Percentiles rank a stretch among this genome's conserved stretches.
These are phyloP conservation scores for Actinidia polygama DNA, from an alignment of 179 eudicot genomes.

Conservation along the genomic window DNA sequence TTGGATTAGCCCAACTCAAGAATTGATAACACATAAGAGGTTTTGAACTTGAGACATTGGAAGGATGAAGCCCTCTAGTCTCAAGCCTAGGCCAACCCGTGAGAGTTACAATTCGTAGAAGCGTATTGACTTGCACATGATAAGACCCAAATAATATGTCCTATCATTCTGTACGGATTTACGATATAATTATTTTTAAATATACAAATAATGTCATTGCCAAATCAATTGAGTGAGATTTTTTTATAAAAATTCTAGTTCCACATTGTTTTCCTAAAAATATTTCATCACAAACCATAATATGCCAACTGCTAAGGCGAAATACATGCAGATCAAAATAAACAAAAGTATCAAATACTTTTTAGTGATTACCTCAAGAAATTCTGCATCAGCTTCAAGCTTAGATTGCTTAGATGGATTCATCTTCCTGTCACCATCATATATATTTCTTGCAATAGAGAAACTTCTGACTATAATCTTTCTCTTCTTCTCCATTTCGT, in stretches of 20 bases:
- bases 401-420: constrained; percentile 44
- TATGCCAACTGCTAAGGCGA: background rate
- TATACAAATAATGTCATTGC: background rate
- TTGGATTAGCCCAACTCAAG: too few relatives aligned
- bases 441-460: constrained; percentile 70
- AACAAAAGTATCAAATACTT: background rate
- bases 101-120: too few relatives aligned
- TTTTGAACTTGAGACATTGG: too few relatives aligned
- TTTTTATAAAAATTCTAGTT: too few relatives aligned
- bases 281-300: background rate
- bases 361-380: constrained; percentile 48
- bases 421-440: constrained; percentile 36
- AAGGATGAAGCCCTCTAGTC: too few relatives aligned
- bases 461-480: constrained; percentile 64
- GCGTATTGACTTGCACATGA: too few relatives aligned
- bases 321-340: background rate
- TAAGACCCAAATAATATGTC: too few relatives aligned
- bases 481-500: constrained; percentile 64
- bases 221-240: background rate
- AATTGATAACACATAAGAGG: too few relatives aligned
- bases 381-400: constrained; percentile 67
- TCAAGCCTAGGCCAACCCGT: too few relatives aligned
- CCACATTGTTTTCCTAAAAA: background rate
- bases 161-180: too few relatives aligned
- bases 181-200: too few relatives aligned